Conservation (phyloP, 805 yeast species). For the Candida nanaspora region DNA sequence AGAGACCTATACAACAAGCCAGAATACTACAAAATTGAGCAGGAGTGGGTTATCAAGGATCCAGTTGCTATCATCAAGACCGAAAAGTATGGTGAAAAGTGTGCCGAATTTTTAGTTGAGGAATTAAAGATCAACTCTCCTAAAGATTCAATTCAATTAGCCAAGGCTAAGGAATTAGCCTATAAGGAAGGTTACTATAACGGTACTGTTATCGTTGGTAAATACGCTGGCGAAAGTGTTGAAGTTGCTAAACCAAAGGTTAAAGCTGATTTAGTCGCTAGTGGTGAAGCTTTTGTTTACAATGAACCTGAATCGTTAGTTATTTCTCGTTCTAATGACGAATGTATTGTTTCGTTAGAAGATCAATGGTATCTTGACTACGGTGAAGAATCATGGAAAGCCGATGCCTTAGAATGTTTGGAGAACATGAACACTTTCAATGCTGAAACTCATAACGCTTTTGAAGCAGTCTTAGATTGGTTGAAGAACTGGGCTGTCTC, state of each 20-base stretch:
- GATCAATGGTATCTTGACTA: constrained; percentile 98
- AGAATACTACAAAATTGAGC: constrained; percentile 77
- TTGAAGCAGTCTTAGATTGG: constrained; percentile 94
- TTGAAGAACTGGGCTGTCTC: constrained; percentile 97
- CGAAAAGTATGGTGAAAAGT: constrained; percentile 78
- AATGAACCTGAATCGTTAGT: constrained; percentile 91
- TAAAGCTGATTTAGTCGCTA: constrained; percentile 69
- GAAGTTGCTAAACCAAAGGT: constrained; percentile 87
- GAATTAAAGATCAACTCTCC: constrained; percentile 91
- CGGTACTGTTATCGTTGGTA: constrained; percentile 76
- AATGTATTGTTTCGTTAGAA: constrained; percentile 92
- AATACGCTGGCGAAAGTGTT: constrained; percentile 82
- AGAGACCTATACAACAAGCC: constrained; percentile 82
- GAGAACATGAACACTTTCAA: constrained; percentile 69
- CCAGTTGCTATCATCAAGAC: constrained; percentile 71
- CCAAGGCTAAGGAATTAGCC: constrained; percentile 88
- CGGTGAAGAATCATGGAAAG: constrained; percentile 90
- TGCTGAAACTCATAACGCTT: constrained; percentile 81
- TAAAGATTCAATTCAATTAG: constrained; percentile 79
- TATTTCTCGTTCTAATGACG: constrained; percentile 93
- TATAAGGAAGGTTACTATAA: constrained; percentile 96
- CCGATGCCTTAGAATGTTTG: constrained; percentile 73
- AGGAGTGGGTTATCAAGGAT: constrained; percentile 78
- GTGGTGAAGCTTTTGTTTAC: constrained; percentile 80
- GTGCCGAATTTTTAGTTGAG: constrained; percentile 80